Evolutionary conservation across 2,329 filamentous ascomycete genomes (phyloP).

Genomic region (Cladosporium sp.): DNA sequence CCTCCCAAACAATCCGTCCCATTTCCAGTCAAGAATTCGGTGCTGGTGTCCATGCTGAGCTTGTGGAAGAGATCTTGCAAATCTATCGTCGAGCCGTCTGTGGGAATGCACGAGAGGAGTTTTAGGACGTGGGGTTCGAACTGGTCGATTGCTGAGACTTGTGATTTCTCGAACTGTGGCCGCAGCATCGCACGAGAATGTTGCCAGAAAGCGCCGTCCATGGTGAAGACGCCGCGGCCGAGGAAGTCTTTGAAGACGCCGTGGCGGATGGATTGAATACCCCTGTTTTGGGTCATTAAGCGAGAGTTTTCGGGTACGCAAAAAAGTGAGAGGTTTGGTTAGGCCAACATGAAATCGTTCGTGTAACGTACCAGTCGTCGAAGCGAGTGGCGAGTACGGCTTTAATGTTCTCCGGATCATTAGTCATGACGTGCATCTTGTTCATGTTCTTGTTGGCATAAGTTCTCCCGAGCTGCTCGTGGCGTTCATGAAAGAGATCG

Average conservation of each 20-base stretch:
- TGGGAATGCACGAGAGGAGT: constrained; percentile 54
- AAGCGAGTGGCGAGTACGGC: constrained; percentile 37
- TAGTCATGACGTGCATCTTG: constrained; percentile 6
- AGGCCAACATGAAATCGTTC: not conserved
- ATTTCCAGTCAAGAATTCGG: constrained; percentile 62
- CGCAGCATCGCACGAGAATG: constrained; percentile 37
- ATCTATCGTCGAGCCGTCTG: constrained; percentile 52
- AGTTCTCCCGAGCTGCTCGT: not conserved
- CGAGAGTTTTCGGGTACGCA: too few relatives aligned
- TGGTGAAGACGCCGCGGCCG: constrained; percentile 37
- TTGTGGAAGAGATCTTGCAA: constrained; percentile 60
- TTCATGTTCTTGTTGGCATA: not conserved
- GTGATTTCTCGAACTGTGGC: constrained; percentile 47
- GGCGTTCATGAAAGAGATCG: not conserved
- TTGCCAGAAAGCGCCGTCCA: constrained; percentile 33
- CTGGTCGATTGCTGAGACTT: constrained; percentile 48
- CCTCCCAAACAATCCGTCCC: constrained; percentile 20
- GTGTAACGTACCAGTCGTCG: constrained; percentile 32
- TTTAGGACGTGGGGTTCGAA: constrained; percentile 56
- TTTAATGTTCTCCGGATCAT: constrained; percentile 41
- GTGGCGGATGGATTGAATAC: constrained; percentile 2
- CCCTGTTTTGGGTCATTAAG: not conserved
- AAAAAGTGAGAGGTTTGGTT: constrained; percentile 17
- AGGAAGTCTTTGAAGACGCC: constrained; percentile 19
- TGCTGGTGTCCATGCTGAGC: constrained; percentile 62